These are phyloP conservation scores for Lantana camara DNA, from an alignment of 257 asterid species.

Conservation along the genomic window DNA sequence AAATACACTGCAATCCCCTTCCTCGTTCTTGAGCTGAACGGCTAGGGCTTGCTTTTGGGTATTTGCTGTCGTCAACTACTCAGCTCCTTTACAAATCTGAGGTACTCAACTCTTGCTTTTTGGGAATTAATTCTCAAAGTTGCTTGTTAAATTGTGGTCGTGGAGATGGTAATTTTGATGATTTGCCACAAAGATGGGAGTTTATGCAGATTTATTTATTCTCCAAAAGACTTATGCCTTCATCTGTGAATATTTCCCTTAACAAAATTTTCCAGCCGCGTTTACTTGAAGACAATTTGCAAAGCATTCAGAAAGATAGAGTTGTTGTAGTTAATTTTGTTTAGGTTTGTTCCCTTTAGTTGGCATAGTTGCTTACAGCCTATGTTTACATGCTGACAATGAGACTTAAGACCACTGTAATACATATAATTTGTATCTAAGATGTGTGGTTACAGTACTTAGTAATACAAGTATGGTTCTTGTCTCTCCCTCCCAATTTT, in stretches of 20 bases:
- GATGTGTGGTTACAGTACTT: slow-evolving; percentile 18
- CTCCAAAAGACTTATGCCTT: slow-evolving; percentile 92
- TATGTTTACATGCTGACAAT: slow-evolving; percentile 50
- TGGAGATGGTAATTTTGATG: slow-evolving; percentile 65
- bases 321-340: slow-evolving; percentile 46
- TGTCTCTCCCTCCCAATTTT: neutral
- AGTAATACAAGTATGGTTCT: neutral
- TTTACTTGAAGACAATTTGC: slow-evolving; percentile 80
- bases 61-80: too few species aligned
- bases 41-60: too few species aligned
- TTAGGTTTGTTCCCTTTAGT: slow-evolving; percentile 79
- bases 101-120: too few species aligned
- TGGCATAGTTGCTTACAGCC: slow-evolving; percentile 75
- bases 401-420: slow-evolving; percentile 36
- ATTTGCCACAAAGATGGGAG: slow-evolving; percentile 59
- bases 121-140: too few species aligned
- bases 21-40: too few species aligned
- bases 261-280: slow-evolving; percentile 85
- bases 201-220: slow-evolving; percentile 61
- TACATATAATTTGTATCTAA: neutral
- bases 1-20: too few species aligned
- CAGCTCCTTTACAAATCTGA: too few species aligned
- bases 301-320: slow-evolving; percentile 58
- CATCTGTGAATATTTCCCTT: slow-evolving; percentile 80
- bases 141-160: slow-evolving; percentile 75